Conservation (phyloP, 345 rosid species). For the Pugionium dolabratum region DNA sequence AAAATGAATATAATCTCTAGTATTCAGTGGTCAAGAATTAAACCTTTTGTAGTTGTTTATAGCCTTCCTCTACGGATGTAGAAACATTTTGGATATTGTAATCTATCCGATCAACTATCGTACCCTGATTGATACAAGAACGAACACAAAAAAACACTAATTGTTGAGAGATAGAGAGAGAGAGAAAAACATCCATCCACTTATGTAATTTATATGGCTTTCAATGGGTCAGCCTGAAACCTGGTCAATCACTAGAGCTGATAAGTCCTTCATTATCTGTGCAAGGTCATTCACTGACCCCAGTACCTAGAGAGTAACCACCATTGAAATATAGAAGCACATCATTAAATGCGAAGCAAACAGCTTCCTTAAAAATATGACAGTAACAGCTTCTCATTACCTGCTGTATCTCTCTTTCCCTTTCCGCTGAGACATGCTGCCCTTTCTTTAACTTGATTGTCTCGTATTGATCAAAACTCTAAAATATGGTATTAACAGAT, state of each 20-base stretch:
- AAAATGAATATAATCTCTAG: neutral
- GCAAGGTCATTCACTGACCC: conserved; percentile 90
- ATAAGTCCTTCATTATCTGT: conserved; percentile 91
- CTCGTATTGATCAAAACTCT: conserved; percentile 52
- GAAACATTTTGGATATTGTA: conserved; percentile 83
- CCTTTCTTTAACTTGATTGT: conserved; percentile 45
- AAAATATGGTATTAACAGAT: conserved; percentile 13
- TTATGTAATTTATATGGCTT: neutral
- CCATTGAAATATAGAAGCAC: neutral
- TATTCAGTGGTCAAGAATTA: conserved; percentile 13
- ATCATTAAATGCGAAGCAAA: neutral
- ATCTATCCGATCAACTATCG: conserved; percentile 87
- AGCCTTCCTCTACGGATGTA: conserved; percentile 74
- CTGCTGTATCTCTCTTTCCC: conserved; percentile 53
- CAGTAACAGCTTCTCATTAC: conserved; percentile 29
- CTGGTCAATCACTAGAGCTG: conserved; percentile 93
- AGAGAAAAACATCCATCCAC: neutral
- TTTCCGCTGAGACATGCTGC: conserved; percentile 47
- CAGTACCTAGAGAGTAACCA: conserved; percentile 55
- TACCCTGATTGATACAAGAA: conserved; percentile 56
- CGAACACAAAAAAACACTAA: neutral
- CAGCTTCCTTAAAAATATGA: neutral
- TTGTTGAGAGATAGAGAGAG: neutral
- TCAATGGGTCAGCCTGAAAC: conserved; percentile 39
- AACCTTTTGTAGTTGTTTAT: conserved; percentile 81